Conservation (phyloP, 345 rosid genomes). For the Eucalyptus cloeziana region DNA sequence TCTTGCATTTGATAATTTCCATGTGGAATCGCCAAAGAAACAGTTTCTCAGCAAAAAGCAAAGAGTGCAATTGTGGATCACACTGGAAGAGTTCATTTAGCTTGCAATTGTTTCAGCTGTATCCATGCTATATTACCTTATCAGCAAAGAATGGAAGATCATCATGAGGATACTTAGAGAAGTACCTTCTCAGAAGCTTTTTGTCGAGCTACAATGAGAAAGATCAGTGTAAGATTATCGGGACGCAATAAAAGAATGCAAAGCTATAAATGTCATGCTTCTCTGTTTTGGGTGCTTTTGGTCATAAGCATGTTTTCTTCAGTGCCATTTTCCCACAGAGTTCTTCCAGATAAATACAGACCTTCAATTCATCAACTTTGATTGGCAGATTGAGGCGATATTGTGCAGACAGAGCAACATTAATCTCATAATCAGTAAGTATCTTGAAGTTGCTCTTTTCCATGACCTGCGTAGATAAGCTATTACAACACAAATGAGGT, state of each 20-base stretch:
- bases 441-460: conserved; percentile 72
- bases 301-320: background rate
- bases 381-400: conserved; percentile 78
- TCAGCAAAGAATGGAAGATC: conserved; percentile 61
- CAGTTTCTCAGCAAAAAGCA: background rate
- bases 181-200: conserved; percentile 38
- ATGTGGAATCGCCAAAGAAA: background rate
- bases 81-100: background rate
- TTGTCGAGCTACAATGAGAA: conserved; percentile 50
- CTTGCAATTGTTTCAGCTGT: background rate
- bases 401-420: conserved; percentile 56
- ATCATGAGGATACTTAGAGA: conserved; percentile 38
- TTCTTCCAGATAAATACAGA: background rate
- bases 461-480: conserved; percentile 35
- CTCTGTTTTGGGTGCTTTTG: background rate
- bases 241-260: background rate
- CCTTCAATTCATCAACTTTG: conserved; percentile 58
- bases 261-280: background rate
- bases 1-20: background rate
- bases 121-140: conserved; percentile 25
- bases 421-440: conserved; percentile 44
- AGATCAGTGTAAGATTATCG: background rate
- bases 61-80: background rate
- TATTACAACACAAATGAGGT: background rate
- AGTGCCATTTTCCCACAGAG: background rate